Evolutionary conservation across 2,329 filamentous ascomycete genomes (phyloP), one percentile per base, ranked within the genome.

Genomic region (Colletotrichum caudatum): DNA sequence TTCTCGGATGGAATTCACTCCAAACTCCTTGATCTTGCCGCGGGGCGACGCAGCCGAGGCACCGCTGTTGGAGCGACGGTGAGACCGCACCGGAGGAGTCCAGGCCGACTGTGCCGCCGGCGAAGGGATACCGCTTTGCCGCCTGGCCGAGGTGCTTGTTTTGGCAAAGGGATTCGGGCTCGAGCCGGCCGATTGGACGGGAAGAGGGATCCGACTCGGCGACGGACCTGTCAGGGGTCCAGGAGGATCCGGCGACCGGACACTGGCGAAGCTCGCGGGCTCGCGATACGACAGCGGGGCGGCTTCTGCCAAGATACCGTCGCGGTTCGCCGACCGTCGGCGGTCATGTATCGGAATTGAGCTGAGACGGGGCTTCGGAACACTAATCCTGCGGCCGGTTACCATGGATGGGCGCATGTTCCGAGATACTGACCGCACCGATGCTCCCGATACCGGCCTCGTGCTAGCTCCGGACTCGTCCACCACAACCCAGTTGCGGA

Each of bases 401-500:
- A 77, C 76, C 63, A 79, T 73, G 5, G 80, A 78, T 1, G 81
- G 77, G 58, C 75, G 71, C 29, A 66, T 73, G 72, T 75, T 72
- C 66, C 76, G 33, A 64, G 76, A 61, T 73, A 75, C 33, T 37
- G 63, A 53, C 64, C 74, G 62, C 35, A 67, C 48, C 14, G 58
- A 44, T 29, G 71, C 66, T 71, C 66, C 59, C 6, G 70, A 64
- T 16, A 71, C 50, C 2, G 67, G 46, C n/a, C 67, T 41, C 11
- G 53, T 46, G 35, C 39, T 39, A 35, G 61, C 53, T 4, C 37
- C 64, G 23, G 78, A 78, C 56, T 86, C 85, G 66, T 83, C 83
- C 35, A 94, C 89, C 74, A 94, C 85, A 37, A 94, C 91, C 92
- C 92, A 94, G 80, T 90, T 93, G 39, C 88, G 84, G 7, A 93